Percentiles rank a stretch among this genome's conserved stretches.
Evolutionary conservation across 805 yeast genomes (phyloP).

Genomic region (Yamadazyma takamatsuzukensis): DNA sequence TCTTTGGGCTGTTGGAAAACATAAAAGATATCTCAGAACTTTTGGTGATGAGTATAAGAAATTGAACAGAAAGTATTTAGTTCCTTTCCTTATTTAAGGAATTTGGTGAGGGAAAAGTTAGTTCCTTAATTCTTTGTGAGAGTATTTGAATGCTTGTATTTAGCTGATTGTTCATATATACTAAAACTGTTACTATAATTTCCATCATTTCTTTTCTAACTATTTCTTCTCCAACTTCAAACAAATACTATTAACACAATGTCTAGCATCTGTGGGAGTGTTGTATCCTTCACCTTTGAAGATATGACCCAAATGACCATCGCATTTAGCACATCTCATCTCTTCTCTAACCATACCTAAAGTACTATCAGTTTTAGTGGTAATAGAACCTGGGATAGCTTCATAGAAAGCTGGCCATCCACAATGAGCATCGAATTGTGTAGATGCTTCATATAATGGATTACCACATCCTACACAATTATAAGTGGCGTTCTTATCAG

Average conservation of each 20-base stretch:
- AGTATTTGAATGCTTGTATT: not conserved
- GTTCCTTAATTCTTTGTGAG: too few relatives aligned
- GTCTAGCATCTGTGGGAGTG: slow-evolving; percentile 87
- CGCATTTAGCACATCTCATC: slow-evolving; percentile 84
- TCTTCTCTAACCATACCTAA: slow-evolving; percentile 84
- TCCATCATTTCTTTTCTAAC: not conserved
- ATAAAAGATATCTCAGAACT: slow-evolving; percentile 59
- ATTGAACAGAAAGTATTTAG: slow-evolving; percentile 63
- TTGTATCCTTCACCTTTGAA: slow-evolving; percentile 90
- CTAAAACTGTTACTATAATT: too few relatives aligned
- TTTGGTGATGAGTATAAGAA: slow-evolving; percentile 79
- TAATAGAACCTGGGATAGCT: slow-evolving; percentile 78
- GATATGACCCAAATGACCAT: slow-evolving; percentile 94
- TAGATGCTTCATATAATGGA: slow-evolving; percentile 72
- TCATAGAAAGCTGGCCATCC: slow-evolving; percentile 99
- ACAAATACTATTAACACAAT: slow-evolving; percentile 87
- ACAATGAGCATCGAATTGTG: slow-evolving; percentile 88
- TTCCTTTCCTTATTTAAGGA: slow-evolving; percentile 65
- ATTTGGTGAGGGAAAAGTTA: not conserved
- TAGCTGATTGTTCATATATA: not conserved
- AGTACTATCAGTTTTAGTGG: slow-evolving; percentile 53
- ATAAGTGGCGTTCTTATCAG: slow-evolving; percentile 59
- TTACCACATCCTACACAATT: slow-evolving; percentile 81
- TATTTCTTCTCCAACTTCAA: slow-evolving; percentile 50
- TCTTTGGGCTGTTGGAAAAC: slow-evolving; percentile 88